Evolutionary conservation across 108 stramenopile species (phyloP), one percentile per base, ranked within the genome.

Genomic region (Nitzschia palea): DNA sequence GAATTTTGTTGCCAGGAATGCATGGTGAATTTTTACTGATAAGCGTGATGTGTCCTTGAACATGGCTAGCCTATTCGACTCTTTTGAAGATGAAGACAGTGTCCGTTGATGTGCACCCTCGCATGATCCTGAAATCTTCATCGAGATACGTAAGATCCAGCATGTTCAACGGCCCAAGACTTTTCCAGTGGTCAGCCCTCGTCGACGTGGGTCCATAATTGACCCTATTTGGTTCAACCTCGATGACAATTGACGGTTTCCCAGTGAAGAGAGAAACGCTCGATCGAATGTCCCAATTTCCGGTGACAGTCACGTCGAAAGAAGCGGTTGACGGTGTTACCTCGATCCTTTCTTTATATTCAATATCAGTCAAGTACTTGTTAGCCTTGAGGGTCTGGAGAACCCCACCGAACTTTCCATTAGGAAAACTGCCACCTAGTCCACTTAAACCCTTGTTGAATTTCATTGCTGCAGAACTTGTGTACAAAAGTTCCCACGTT

Each of bases 121-220:
- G 70, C 92, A 93, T 93, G 32, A 93, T 73, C 54, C 92, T 50
- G 20, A 90, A 55, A 68, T 88, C 87, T 34, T 93, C 85, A 50
- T 93, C 92, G 58, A 93, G 65, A 71, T 89, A 93, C 0, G 79
- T 73, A 40, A 93, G 35, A 54, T 90, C 85, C 47, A 93, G 68
- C 73, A 87, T 62, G 60, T 93, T 93, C 62, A 80, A 74, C 2
- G 88, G 86, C 35, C 92, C 89, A 10, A 93, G 62, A 36, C 76
- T 80, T 70, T 93, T 93, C 92, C 92, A 93, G 63, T 93, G 92
- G 60, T 93, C 92, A 10, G 85, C 92, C 54, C 80, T 80, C 23
- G 87, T 87, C 18, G 76, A 77, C 54, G 81, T 84, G 12, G 80
- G 82, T n/a, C 86, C 88, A 58, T 90, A 89, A 0, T 45, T 79